Evolutionary conservation across 2,329 filamentous ascomycete species (phyloP).

Genomic region (Neopestalotiopsis sp.): DNA sequence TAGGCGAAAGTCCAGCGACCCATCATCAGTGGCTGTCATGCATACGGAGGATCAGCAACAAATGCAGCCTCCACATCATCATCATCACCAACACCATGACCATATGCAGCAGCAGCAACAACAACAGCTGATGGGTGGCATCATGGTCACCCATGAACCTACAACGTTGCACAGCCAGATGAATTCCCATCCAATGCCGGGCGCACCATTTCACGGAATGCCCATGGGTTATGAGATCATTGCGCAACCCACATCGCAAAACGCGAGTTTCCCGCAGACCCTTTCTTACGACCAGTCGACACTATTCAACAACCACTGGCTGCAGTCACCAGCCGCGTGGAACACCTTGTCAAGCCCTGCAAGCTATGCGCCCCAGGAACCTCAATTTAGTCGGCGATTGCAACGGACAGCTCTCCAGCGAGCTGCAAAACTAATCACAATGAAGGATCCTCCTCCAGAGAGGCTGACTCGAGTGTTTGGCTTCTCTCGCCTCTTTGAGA

Average conservation of each 20-base stretch:
- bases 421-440: slow-evolving; percentile 62
- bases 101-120: slow-evolving; percentile 5
- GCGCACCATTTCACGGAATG: slow-evolving; percentile 16
- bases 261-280: slow-evolving; percentile 58
- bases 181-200: not conserved
- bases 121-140: slow-evolving; percentile 30
- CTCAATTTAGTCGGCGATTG: slow-evolving; percentile 72
- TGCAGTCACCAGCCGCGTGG: slow-evolving; percentile 37
- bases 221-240: slow-evolving; percentile 51
- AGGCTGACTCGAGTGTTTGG: slow-evolving; percentile 67
- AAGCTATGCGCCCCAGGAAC: slow-evolving; percentile 68
- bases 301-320: slow-evolving; percentile 28
- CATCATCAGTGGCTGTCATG: slow-evolving; percentile 13
- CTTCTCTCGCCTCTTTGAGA: slow-evolving; percentile 69
- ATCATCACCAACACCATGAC: not conserved
- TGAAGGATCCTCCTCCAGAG: slow-evolving; percentile 52
- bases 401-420: slow-evolving; percentile 70
- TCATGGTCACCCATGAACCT: slow-evolving; percentile 33
- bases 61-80: slow-evolving; percentile 8
- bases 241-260: slow-evolving; percentile 55
- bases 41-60: not conserved
- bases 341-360: slow-evolving; percentile 48
- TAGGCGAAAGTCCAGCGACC: slow-evolving; percentile 14
- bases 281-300: slow-evolving; percentile 32
- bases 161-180: slow-evolving; percentile 18